Base-by-base conservation (phyloP, 768 basidiomycete species). In the Rhodosporidiobolus sp. region DNA sequence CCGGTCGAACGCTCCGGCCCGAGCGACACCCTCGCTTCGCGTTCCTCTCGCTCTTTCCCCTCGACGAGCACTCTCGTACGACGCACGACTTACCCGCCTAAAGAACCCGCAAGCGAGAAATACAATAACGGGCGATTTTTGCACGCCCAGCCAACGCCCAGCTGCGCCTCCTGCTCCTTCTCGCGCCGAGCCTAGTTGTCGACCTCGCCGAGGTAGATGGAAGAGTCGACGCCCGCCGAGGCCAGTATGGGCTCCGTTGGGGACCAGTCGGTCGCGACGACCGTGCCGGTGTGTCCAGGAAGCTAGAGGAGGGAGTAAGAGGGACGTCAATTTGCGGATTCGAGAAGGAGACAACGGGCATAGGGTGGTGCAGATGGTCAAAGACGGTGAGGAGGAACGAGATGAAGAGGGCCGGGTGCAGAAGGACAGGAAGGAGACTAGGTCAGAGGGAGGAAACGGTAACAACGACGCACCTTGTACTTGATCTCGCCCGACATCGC, bases 281-380 rank as follows among this genome's bases (percentile, higher is more conserved):
- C 94, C 0, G 94, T 94, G 19, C 95, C 94, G 81, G 92, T 96
- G 81, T 99, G 95, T 22, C 95, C 95, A 50, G 95, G 92, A 67
- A 97, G 85, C 91, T 91, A 56, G 48, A 68, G 54, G 26, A 3
- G 45, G 24, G 53, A 52, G 54, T 46, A 16, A 45, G 4, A 45
- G 43, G 24, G 38, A 14, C n/a, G n/a, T n/a, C n/a, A n/a, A n/a
- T n/a, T 43, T 43, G 8, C 7, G 38, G 38, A 43, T 43, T 14
- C 20, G 30, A 2, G 46, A 28, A 11, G 4, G 30, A 57, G 20
- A 26, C 24, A n/a, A n/a, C n/a, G n/a, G n/a, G n/a, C n/a, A n/a
- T n/a, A n/a, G n/a, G n/a, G n/a, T n/a, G n/a, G n/a, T 17, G 14
- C 24, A 28, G 48, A 14, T 2, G 12, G 28, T 22, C 4, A 22